These are phyloP conservation scores for Neurospora pannonica DNA, from an alignment of 495 filamentous ascomycete species.

Conservation along the genomic window DNA sequence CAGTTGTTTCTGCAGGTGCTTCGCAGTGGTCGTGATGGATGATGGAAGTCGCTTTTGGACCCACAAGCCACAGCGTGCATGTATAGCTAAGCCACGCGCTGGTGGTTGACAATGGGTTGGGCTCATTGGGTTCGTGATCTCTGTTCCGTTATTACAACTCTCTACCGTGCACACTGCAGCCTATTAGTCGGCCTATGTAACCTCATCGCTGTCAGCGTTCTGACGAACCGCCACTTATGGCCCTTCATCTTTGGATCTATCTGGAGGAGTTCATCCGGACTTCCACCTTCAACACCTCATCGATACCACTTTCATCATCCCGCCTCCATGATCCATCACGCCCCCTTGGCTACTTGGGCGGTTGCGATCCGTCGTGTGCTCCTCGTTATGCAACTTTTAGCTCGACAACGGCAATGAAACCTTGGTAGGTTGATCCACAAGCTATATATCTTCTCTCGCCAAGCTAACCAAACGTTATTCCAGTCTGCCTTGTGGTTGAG, in stretches of 20 bases:
- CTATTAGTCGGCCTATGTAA: background rate
- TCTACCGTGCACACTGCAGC: background rate
- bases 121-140: background rate
- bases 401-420: background rate
- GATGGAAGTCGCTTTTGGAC: background rate
- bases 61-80: background rate
- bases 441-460: background rate
- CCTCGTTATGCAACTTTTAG: background rate
- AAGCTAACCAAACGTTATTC: background rate
- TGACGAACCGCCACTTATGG: no score
- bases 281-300: background rate
- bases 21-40: background rate
- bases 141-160: background rate
- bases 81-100: background rate
- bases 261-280: background rate
- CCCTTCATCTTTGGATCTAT: background rate
- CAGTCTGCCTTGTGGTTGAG: background rate
- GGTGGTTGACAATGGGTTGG: background rate
- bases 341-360: no score
- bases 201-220: background rate
- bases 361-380: no score
- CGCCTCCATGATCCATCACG: no score
- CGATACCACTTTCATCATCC: background rate
- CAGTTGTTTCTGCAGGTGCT: background rate
- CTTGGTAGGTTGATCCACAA: background rate